Evolutionary conservation across 2,329 filamentous ascomycete species (phyloP), one percentile per base, ranked within the genome.

Genomic region (Talaromyces sp.): DNA sequence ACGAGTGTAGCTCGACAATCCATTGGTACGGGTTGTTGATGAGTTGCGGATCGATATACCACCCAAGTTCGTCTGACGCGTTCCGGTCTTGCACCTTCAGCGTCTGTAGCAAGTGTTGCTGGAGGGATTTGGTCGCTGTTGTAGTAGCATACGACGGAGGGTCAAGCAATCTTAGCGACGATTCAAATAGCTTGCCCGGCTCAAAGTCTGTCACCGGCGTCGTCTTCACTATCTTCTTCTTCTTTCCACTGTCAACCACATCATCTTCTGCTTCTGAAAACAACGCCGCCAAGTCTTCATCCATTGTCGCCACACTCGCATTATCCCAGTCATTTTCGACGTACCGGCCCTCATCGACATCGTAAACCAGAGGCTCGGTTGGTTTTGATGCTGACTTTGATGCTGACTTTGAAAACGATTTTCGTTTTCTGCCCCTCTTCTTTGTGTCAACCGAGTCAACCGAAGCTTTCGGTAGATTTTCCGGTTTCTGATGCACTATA

Each of bases 1-100:
- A 96, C 51, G 88, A 91, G 72, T 96, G 93, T 1, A 97, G 79
- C 72, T 96, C 90, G 6, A 96, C 87, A 62, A 96, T 92, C 92
- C 92, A 96, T 69, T 96, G 92, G 69, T 95, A 96, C 64, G 92
- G 81, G 69, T 93, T 96, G 25, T 78, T 83, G 42, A 93, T 79
- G 56, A 85, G 83, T 6, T 80, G 78, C 15, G 82, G 77, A 69
- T 96, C 84, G 60, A 96, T 87, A 70, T 91, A 92, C 92, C 92
- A 96, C 17, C 93, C 93, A 0, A 96, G 82, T 62, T 89, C 84
- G 62, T 88, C 82, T 1, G 85, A 72, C 0, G 85, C 82, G 0
- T 82, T 85, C 11, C 72, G 77, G 0, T 83, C 73, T 71, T 96
- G 92, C 1, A 87, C 74, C 62, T 84, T 84, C 36, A 90, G 76